These are phyloP conservation scores for Cyclotella atomus DNA, from an alignment of 108 stramenopile genomes.

Conservation along the genomic window DNA sequence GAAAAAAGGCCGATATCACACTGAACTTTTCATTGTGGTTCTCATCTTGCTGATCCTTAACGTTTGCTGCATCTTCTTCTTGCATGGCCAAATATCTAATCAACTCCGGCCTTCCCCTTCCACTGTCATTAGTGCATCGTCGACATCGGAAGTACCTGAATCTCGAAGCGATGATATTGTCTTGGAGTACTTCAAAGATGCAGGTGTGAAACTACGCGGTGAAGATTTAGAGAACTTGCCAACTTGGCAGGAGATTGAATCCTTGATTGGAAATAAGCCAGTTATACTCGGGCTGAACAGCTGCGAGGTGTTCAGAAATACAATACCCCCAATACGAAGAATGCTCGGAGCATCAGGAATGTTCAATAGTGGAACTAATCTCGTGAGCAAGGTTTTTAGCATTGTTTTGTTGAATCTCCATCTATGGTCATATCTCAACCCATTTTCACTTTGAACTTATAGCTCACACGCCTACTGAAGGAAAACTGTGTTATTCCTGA, in stretches of 20 bases:
- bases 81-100: too few relatives aligned
- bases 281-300: conserved; percentile 56
- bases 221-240: conserved; percentile 45
- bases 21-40: too few relatives aligned
- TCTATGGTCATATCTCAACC: not conserved
- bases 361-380: conserved; percentile 87
- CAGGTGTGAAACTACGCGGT: conserved; percentile 32
- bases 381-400: conserved; percentile 66
- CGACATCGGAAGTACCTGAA: not conserved
- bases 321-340: conserved; percentile 54
- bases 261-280: conserved; percentile 56
- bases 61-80: too few relatives aligned
- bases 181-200: conserved; percentile 32
- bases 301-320: conserved; percentile 51
- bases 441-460: not conserved
- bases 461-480: conserved; percentile 52
- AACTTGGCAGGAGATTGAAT: conserved; percentile 65
- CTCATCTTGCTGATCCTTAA: too few relatives aligned
- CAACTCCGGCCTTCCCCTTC: too few relatives aligned
- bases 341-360: conserved; percentile 77
- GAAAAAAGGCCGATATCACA: too few relatives aligned
- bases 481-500: conserved; percentile 82
- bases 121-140: not conserved
- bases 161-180: conserved; percentile 2
- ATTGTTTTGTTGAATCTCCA: not conserved